Evolutionary conservation across 1,284 basidiomycete species (phyloP).

Genomic region (Trametes hirsuta): DNA sequence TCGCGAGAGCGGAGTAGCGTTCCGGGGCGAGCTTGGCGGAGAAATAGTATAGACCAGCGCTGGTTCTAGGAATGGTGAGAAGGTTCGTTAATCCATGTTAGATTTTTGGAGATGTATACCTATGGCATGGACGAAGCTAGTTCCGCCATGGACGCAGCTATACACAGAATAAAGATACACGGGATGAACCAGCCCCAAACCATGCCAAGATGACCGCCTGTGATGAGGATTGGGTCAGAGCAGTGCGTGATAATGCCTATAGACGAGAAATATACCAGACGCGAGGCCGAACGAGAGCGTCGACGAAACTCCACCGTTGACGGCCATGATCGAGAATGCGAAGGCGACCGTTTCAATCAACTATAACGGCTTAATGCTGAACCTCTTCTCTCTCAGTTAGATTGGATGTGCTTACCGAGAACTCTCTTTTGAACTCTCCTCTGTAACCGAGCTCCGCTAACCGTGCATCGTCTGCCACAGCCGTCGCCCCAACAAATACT

Average conservation of each 20-base stretch:
- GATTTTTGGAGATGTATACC: slow-evolving; percentile 30
- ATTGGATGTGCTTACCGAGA: slow-evolving; percentile 49
- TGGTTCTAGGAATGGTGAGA: slow-evolving; percentile 23
- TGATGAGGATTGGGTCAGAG: too few relatives aligned
- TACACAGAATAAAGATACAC: slow-evolving; percentile 63
- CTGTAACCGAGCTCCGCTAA: slow-evolving; percentile 76
- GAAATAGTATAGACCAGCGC: slow-evolving; percentile 74
- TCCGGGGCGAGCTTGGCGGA: slow-evolving; percentile 70
- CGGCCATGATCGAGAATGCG: slow-evolving; percentile 75
- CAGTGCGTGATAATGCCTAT: neutral
- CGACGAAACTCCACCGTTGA: slow-evolving; percentile 67
- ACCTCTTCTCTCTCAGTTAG: neutral
- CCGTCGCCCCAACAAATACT: neutral
- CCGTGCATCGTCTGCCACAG: slow-evolving; percentile 49
- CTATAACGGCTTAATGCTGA: slow-evolving; percentile 34
- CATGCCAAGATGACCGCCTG: slow-evolving; percentile 75
- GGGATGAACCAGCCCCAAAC: slow-evolving; percentile 80
- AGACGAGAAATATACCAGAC: slow-evolving; percentile 42
- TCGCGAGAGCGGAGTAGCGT: slow-evolving; percentile 60
- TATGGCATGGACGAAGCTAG: slow-evolving; percentile 76
- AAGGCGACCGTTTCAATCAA: slow-evolving; percentile 67
- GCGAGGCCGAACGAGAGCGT: slow-evolving; percentile 63
- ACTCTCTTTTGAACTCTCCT: slow-evolving; percentile 75
- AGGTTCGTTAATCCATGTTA: neutral
- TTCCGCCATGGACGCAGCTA: slow-evolving; percentile 72